Percentiles rank a stretch among this genome's conserved stretches.
phyloP scores from a whole-genome alignment of 2,329 filamentous ascomycete genomes.

The Salinomyces thailandicus region DNA sequence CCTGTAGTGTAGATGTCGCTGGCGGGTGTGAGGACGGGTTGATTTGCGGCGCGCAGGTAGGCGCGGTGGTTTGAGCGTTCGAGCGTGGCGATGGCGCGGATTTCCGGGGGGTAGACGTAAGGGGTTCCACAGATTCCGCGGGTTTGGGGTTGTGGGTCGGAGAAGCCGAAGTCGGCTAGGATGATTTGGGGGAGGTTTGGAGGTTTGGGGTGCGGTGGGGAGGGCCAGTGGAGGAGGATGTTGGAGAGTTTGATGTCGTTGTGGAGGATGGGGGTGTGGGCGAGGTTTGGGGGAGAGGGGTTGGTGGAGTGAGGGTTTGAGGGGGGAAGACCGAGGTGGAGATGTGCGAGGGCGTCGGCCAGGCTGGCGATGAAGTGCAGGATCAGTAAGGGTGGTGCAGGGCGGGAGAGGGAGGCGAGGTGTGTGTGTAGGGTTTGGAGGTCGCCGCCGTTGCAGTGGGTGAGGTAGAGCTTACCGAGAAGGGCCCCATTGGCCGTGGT shows the following conservation, averaged over 20 bases:
- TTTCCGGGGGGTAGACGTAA: conserved; percentile 8
- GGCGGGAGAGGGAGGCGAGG: too few relatives aligned
- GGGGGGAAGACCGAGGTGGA: conserved; percentile 15
- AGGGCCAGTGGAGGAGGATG: conserved; percentile 14
- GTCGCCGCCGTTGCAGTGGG: conserved; percentile 3
- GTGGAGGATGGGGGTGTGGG: conserved; percentile 11
- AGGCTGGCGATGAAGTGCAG: conserved; percentile 18
- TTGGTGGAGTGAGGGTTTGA: neutral
- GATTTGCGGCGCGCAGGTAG: neutral
- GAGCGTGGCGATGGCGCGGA: neutral
- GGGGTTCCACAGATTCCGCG: conserved; percentile 10
- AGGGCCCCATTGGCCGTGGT: neutral
- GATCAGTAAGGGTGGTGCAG: conserved; percentile 7
- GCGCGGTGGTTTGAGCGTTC: conserved; percentile 5
- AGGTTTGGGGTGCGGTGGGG: neutral
- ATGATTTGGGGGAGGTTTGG: conserved; percentile 13
- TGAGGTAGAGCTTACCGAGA: neutral
- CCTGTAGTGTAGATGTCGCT: conserved; percentile 19
- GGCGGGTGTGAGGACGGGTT: conserved; percentile 8
- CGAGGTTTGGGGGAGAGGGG: neutral
- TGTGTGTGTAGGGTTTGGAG: neutral
- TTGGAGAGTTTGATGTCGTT: conserved; percentile 18
- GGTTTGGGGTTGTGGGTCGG: conserved; percentile 1
- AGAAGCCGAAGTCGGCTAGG: conserved; percentile 17
- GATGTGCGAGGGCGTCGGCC: conserved; percentile 15